phyloP scores from a whole-genome alignment of 768 basidiomycete species.

The Collybia sp. region DNA sequence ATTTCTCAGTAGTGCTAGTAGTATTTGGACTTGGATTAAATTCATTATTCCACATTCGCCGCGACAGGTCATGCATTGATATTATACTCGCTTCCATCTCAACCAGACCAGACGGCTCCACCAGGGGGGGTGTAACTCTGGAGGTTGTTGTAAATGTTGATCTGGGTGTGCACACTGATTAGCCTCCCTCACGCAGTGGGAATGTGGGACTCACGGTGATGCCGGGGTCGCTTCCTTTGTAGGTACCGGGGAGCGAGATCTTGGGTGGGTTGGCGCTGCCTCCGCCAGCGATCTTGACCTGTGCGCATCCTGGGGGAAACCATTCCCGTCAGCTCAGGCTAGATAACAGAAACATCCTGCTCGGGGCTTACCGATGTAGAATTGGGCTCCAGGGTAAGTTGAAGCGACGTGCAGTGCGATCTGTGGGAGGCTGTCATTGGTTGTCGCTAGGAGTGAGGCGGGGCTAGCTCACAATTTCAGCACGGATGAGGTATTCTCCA shows the following conservation, averaged over 20 bases:
- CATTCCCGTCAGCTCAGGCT: background rate
- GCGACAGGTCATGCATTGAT: too few relatives aligned
- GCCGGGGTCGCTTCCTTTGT: slow-evolving; percentile 42
- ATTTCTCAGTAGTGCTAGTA: too few relatives aligned
- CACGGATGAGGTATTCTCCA: slow-evolving; percentile 42
- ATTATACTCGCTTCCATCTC: slow-evolving; percentile 6
- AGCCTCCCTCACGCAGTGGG: background rate
- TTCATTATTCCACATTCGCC: too few relatives aligned
- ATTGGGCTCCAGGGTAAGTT: slow-evolving; percentile 44
- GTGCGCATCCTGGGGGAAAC: slow-evolving; percentile 35
- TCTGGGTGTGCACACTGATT: slow-evolving; percentile 11
- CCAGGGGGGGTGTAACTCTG: slow-evolving; percentile 44
- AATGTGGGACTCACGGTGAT: slow-evolving; percentile 30
- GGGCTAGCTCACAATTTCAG: slow-evolving; percentile 32
- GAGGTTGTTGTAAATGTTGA: slow-evolving; percentile 55
- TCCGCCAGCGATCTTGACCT: slow-evolving; percentile 40
- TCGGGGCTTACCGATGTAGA: slow-evolving; percentile 33
- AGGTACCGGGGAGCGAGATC: slow-evolving; percentile 44
- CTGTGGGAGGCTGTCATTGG: slow-evolving; percentile 5
- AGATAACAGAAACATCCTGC: too few relatives aligned
- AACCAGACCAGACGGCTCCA: slow-evolving; percentile 34
- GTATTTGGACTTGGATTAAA: too few relatives aligned
- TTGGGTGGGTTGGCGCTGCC: slow-evolving; percentile 43
- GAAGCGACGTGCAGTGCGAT: slow-evolving; percentile 33
- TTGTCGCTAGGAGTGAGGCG: background rate